Evolutionary conservation across 148 eudicot genomes (phyloP).

Genomic region (Beta vulgaris): DNA sequence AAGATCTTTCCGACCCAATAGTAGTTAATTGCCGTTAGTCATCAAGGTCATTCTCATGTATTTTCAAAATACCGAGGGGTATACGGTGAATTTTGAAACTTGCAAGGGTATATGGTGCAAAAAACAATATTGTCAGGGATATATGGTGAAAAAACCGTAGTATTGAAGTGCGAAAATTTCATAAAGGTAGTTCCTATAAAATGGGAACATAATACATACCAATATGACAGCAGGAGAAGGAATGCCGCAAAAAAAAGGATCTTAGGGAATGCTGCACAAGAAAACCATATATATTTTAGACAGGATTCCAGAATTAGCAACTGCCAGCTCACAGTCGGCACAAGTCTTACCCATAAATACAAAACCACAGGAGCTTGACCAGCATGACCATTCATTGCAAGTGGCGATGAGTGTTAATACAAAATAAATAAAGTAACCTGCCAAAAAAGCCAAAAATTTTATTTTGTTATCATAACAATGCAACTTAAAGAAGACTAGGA

Average conservation of each 20-base stretch:
- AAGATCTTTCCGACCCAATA: too few species aligned
- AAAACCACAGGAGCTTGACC: constrained; percentile 85
- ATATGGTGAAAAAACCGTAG: too few species aligned
- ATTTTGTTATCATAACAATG: background rate
- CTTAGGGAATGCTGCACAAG: constrained; percentile 75
- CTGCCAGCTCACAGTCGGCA: background rate
- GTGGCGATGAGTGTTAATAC: constrained; percentile 72
- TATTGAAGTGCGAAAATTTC: too few species aligned
- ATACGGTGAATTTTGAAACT: too few species aligned
- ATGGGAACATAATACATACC: constrained; percentile 45
- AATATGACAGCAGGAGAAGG: constrained; percentile 89
- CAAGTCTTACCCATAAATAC: constrained; percentile 66
- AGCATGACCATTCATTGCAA: constrained; percentile 81
- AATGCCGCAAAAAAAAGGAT: constrained; percentile 84
- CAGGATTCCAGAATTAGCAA: background rate
- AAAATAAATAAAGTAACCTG: constrained; percentile 77
- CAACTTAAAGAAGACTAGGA: background rate
- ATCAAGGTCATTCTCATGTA: too few species aligned
- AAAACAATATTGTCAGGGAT: too few species aligned
- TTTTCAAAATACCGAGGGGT: too few species aligned
- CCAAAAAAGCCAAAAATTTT: constrained; percentile 24
- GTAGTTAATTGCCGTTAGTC: too few species aligned
- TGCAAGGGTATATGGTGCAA: too few species aligned
- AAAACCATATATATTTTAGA: background rate
- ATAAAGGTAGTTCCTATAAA: constrained; percentile 2